Conservation (phyloP, 2,329 filamentous ascomycete genomes). For the Aaosphaeria arxii region DNA sequence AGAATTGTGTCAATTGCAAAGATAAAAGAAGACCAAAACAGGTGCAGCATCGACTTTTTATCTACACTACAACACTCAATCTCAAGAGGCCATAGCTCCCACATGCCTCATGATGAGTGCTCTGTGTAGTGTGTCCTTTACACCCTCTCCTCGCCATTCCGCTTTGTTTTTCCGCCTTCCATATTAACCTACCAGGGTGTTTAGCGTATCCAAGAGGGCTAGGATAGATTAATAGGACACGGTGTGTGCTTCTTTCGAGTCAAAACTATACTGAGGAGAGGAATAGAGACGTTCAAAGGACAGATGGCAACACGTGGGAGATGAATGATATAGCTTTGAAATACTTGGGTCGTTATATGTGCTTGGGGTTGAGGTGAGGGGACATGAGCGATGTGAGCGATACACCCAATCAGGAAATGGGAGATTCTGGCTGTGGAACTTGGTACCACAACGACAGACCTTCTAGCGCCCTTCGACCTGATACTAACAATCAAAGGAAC, state of each 20-base stretch:
- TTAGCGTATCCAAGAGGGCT: constrained; percentile 1
- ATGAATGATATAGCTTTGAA: constrained; percentile 1
- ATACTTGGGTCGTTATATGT: not conserved
- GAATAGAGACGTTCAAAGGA: constrained; percentile 5
- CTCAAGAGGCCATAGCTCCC: too few relatives aligned
- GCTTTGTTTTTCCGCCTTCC: constrained; percentile 18
- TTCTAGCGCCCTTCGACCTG: too few relatives aligned
- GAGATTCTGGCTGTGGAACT: too few relatives aligned
- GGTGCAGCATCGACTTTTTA: too few relatives aligned
- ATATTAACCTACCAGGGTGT: constrained; percentile 16
- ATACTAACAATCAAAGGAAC: too few relatives aligned
- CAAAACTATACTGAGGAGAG: not conserved
- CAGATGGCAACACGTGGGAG: constrained; percentile 4
- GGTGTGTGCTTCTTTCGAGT: constrained; percentile 2
- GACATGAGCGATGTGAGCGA: not conserved
- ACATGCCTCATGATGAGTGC: too few relatives aligned
- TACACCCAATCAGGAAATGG: too few relatives aligned
- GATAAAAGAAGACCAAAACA: too few relatives aligned
- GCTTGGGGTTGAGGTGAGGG: not conserved
- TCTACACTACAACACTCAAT: too few relatives aligned
- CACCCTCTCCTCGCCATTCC: constrained; percentile 2
- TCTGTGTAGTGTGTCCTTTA: constrained; percentile 7
- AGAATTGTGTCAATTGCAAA: too few relatives aligned
- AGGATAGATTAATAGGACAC: constrained; percentile 22
- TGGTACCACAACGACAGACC: too few relatives aligned